phyloP scores from a whole-genome alignment of 2,329 filamentous ascomycete genomes.

The Aspergillus nomiae region DNA sequence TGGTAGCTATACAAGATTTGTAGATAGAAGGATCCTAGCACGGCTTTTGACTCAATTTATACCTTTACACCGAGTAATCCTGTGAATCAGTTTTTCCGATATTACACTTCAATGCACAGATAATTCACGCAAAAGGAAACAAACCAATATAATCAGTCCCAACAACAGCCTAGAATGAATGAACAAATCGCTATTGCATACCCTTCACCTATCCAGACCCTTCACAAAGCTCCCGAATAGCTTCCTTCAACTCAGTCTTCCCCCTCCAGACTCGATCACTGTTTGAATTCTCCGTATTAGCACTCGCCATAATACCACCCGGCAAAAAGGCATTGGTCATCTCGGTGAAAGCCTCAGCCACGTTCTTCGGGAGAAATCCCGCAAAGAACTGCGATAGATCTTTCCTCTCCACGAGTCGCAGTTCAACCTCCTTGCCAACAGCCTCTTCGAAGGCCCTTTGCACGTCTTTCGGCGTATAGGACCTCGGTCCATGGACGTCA shows the following conservation, averaged over 20 bases:
- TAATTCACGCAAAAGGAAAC: neutral
- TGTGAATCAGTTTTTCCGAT: neutral
- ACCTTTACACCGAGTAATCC: neutral
- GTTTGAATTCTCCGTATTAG: neutral
- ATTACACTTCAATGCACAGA: neutral
- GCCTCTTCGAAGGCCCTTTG: slow-evolving; percentile 11
- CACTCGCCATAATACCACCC: slow-evolving; percentile 6
- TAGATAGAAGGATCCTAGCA: neutral
- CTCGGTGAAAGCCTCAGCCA: slow-evolving; percentile 14
- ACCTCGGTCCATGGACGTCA: slow-evolving; percentile 16
- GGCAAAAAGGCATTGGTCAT: slow-evolving; percentile 18
- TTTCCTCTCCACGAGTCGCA: slow-evolving; percentile 10
- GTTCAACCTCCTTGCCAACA: slow-evolving; percentile 13
- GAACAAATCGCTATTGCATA: too few relatives aligned
- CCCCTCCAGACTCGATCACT: neutral
- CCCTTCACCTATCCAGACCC: neutral
- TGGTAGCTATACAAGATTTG: neutral
- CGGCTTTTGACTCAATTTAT: neutral
- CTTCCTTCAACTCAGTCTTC: slow-evolving; percentile 6
- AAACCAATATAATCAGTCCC: neutral
- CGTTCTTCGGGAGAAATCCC: slow-evolving; percentile 8
- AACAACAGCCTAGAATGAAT: neutral
- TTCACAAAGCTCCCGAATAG: neutral
- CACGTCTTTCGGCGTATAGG: slow-evolving; percentile 13
- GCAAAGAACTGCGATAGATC: slow-evolving; percentile 12